These are phyloP conservation scores for Exophiala sp. DNA, from an alignment of 2,329 filamentous ascomycete genomes.

Conservation along the genomic window DNA sequence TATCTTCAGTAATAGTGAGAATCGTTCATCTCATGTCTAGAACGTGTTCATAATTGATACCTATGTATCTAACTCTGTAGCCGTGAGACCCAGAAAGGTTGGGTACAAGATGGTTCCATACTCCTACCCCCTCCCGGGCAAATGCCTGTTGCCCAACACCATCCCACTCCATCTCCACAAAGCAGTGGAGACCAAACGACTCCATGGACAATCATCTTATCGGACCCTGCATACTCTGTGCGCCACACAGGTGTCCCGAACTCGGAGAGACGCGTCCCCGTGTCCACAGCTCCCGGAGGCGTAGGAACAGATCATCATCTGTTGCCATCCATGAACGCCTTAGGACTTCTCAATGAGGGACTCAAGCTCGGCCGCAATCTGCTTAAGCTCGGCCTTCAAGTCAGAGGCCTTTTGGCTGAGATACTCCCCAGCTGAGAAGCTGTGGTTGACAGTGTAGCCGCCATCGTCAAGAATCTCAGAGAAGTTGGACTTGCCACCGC, in stretches of 20 bases:
- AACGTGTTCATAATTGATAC: conserved; percentile 1
- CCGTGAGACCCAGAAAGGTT: not conserved
- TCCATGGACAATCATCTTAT: conserved; percentile 5
- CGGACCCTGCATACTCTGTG: not conserved
- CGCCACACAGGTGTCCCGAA: not conserved
- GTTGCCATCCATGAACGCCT: not conserved
- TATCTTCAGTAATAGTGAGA: too few species aligned
- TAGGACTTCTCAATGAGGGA: conserved; percentile 24
- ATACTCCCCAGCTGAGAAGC: conserved; percentile 36
- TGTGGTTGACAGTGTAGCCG: conserved; percentile 50
- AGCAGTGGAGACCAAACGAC: not conserved
- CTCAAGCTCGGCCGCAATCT: conserved; percentile 24
- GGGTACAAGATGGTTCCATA: conserved; percentile 3
- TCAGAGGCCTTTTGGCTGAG: conserved; percentile 47
- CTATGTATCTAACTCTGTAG: conserved; percentile 1
- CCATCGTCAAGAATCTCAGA: conserved; percentile 69
- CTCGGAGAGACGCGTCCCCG: not conserved
- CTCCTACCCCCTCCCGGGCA: not conserved
- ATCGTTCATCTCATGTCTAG: too few species aligned
- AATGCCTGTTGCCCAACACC: not conserved
- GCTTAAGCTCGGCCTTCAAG: conserved; percentile 32
- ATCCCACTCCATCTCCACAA: not conserved
- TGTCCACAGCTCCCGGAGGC: conserved; percentile 1
- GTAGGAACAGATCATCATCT: not conserved
- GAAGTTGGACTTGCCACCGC: conserved; percentile 90